Evolutionary conservation across 768 basidiomycete species (phyloP).

Genomic region (Hypsizygus marmoreus): DNA sequence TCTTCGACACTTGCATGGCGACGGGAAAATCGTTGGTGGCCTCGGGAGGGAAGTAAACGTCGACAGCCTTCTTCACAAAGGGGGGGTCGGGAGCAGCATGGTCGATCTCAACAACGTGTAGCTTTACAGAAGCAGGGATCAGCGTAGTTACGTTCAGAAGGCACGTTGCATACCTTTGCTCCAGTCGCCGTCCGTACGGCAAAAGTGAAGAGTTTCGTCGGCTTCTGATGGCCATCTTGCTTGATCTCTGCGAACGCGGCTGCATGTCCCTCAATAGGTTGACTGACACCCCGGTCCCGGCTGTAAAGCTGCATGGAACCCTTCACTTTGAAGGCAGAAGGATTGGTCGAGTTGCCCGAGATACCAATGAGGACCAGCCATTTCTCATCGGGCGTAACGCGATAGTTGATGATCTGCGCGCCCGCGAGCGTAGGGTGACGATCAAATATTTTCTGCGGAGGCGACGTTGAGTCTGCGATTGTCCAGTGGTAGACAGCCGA

Average conservation of each 20-base stretch:
- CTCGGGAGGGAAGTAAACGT: conserved; percentile 99
- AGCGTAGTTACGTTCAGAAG: conserved; percentile 1
- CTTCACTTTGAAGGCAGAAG: conserved; percentile 97
- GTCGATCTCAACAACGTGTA: conserved; percentile 98
- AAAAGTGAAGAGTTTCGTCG: conserved; percentile 93
- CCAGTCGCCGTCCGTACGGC: conserved; percentile 96
- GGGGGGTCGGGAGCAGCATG: conserved; percentile 90
- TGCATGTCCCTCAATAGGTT: conserved; percentile 98
- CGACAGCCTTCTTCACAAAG: conserved; percentile 96
- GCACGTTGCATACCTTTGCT: conserved; percentile 73
- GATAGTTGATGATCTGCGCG: conserved; percentile 98
- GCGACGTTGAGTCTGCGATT: conserved; percentile 68
- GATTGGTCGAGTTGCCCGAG: conserved; percentile 87
- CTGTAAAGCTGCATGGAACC: conserved; percentile 98
- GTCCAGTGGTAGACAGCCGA: conserved; percentile 92
- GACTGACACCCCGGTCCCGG: conserved; percentile 88
- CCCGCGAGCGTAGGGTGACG: conserved; percentile 93
- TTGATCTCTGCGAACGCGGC: conserved; percentile 94
- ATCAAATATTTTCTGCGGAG: conserved; percentile 94
- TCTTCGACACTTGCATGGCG: conserved; percentile 97
- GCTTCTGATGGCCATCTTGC: conserved; percentile 81
- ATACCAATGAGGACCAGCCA: conserved; percentile 98
- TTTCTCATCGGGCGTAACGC: conserved; percentile 88
- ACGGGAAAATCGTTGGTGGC: conserved; percentile 99
- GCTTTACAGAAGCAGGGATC: conserved; percentile 45